Base-by-base conservation (phyloP, 2,329 filamentous ascomycete genomes). In the Scedosporium minutisporum region DNA sequence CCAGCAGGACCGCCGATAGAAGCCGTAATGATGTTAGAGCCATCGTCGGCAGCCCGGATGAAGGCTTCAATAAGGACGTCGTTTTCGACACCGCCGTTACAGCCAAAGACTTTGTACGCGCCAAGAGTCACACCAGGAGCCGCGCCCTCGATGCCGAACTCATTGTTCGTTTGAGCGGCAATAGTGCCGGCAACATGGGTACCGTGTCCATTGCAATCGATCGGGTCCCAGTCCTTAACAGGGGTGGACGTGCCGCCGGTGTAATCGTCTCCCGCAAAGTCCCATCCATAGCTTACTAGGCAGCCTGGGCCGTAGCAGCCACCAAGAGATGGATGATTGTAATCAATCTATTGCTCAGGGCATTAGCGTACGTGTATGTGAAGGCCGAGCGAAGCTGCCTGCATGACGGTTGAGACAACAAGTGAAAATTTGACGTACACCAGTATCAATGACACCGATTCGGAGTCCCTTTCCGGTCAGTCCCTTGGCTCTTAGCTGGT, bases 181-280 rank as follows among this genome's bases (percentile, higher is more conserved):
- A 88, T 79, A 64, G 84, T 87, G 38, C 86, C 86, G 1, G 84
- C 78, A 25, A 86, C 82, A 70, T 86, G 84, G 0, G 82, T 85
- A 33, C 85, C 85, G 70, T 88, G 85, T 2, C 84, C 84, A 2
- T 69, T 72, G 67, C 82, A 84, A 65, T 82, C 81, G 67, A 82
- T 80, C 2, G 84, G 84, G 65, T 84, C 80, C 2, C 71, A 57
- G 65, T 80, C 80, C 1, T 81, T 80, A 0, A 72, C 64, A 7
- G 77, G 76, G 1, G 68, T 73, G 65, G 76, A 76, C 58, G 64
- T 62, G 53, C 71, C 65, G 5, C 76, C 76, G 55, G 66, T 73
- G 70, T 80, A 84, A 58, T 73, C 74, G 62, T 87, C 82, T 18
- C 84, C 85, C 18, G 86, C 80, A 51, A 86, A 75, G 65, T 86